Conservation (phyloP, 1,284 basidiomycete species). For the Cerrena zonata region DNA sequence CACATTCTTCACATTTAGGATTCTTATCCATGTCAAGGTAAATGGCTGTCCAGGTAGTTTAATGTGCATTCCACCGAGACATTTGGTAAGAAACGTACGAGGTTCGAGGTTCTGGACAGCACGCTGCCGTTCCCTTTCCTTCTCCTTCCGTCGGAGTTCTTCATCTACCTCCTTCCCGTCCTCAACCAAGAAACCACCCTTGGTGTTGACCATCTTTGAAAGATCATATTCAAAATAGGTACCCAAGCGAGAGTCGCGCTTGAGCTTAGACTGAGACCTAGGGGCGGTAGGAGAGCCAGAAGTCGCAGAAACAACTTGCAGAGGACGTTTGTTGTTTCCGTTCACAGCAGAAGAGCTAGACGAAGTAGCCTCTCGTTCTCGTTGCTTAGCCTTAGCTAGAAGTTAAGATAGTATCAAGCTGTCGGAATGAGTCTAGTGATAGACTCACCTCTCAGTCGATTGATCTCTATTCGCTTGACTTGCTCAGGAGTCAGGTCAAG, state of each 20-base stretch:
- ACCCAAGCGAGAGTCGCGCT: constrained; percentile 67
- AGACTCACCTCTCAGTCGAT: constrained; percentile 34
- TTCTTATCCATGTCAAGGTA: constrained; percentile 64
- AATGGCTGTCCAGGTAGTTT: constrained; percentile 43
- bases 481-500: constrained; percentile 33
- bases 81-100: too few relatives aligned
- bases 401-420: constrained; percentile 32
- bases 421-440: too few relatives aligned
- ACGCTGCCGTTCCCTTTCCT: constrained; percentile 68
- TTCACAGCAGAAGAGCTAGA: constrained; percentile 40
- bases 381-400: constrained; percentile 31
- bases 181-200: constrained; percentile 87
- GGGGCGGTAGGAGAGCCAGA: constrained; percentile 59
- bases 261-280: constrained; percentile 46
- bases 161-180: constrained; percentile 73
- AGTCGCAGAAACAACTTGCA: constrained; percentile 36
- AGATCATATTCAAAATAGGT: constrained; percentile 94
- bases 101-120: constrained; percentile 65
- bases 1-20: constrained; percentile 80
- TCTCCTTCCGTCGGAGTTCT: constrained; percentile 63
- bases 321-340: constrained; percentile 29
- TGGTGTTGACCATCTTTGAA: constrained; percentile 93
- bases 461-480: constrained; percentile 37
- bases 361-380: constrained; percentile 41
- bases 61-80: constrained; percentile 23